Evolutionary conservation across 805 yeast species (phyloP), one percentile per base, ranked within the genome.

Genomic region (Candida ficus): DNA sequence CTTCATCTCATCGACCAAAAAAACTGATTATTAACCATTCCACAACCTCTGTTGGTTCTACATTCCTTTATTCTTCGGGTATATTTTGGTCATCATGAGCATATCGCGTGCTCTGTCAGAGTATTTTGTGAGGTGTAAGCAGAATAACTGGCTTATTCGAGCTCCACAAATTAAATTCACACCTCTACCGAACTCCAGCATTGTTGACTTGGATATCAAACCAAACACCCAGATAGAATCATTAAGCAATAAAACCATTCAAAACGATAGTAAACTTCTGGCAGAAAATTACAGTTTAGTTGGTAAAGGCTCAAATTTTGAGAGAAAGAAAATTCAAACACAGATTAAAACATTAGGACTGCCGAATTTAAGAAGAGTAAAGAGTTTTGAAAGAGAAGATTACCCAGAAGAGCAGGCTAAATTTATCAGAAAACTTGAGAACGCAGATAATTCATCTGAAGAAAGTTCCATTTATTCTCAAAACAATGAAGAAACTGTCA

Each of bases 301-400:
- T 3, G 66, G 66, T 4, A 52, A 45, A 20, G 63, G 60, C 5
- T 63, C 67, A 3, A 38, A 42, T 13, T 58, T 50, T 37, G 59
- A 62, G 27, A 50, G 56, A 30, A 53, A 47, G 17, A 38, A 37
- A 1, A 57, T 58, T 5, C 56, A 53, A 38, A 58, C 54, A 28
- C 56, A 56, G 33, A 43, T 63, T 16, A 49, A 53, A 27, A 57
- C 67, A 7, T 43, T 61, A 35, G 51, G 51, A 5, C 35, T 48
- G 13, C 50, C 53, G 12, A 43, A 44, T 9, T 51, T 62, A 25
- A 48, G 47, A 14, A 51, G 68, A 41, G 53, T 53, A n/a, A 34
- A 47, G 11, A 46, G 52, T 17, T 36, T 38, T 32, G 37, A 48
- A 12, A 26, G 20, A 16, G 38, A 23, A 9, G 16, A 14, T 23